Evolutionary conservation across 2,329 filamentous ascomycete genomes (phyloP), one percentile per base, ranked within the genome.

Genomic region (Hypomyces rosellus): DNA sequence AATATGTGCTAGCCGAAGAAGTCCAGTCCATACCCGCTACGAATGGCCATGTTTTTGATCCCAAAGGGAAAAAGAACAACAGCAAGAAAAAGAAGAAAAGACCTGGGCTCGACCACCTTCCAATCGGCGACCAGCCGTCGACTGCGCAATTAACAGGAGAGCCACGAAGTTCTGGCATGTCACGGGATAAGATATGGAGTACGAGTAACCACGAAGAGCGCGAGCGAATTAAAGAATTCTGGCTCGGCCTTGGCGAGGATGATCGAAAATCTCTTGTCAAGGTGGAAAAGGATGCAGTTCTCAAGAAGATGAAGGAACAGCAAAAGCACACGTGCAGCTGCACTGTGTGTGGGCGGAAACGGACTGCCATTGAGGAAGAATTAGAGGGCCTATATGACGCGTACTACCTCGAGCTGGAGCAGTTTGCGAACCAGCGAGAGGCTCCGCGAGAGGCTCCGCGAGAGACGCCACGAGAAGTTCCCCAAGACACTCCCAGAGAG

Each of bases 281-380:
- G 70, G 92, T 99, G 30, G 93, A 99, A 71, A 99, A 99, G 72
- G 92, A 99, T 69, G 92, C 93, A 7, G 93, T 99, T 1, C 74
- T 99, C 50, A 90, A 89, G 65, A 99, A 99, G 76, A 99, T 99
- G 93, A 99, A 99, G 76, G 93, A 99, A 69, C 93, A 99, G 69
- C 93, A 99, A 69, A 97, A 97, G 70, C 91, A 97, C 68, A 97
- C 92, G 2, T 99, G 93, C 75, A 96, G 91, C 67, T 99, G 93
- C 70, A 95, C 90, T 4, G 92, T 99, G 38, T 99, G 93, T 68
- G 93, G 93, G 48, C 82, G 93, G 58, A 99, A 99, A 74, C 84
- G 93, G 48, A 96, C 88, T 12, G 93, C 93, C 37, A 99, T 99
- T 59, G 93, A 99, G 70, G 93, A 99, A 71, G 93, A 99, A 69